Conservation (phyloP, 108 stramenopile genomes). For the Skeletonema menzelii region DNA sequence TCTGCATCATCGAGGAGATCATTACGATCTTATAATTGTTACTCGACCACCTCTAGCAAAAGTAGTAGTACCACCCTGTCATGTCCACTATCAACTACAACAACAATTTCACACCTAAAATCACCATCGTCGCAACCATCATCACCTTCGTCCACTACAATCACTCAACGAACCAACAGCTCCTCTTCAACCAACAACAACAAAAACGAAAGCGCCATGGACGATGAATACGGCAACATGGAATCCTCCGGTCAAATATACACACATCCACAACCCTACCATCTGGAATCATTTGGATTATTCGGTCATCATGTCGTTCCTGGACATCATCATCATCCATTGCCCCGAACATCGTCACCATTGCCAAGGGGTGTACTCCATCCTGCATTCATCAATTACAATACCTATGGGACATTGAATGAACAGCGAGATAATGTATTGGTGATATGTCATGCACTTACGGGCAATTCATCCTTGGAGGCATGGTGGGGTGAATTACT, state of each 20-base stretch:
- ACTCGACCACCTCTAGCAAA: neutral
- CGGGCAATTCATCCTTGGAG: conserved; percentile 92
- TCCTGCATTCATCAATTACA: conserved; percentile 85
- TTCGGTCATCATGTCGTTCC: conserved; percentile 29
- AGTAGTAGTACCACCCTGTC: neutral
- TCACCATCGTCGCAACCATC: neutral
- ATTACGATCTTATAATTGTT: neutral
- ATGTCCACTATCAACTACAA: neutral
- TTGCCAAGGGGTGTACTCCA: conserved; percentile 53
- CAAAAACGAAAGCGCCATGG: conserved; percentile 51
- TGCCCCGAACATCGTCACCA: neutral
- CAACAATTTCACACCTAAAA: neutral
- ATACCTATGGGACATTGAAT: conserved; percentile 91
- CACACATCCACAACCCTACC: conserved; percentile 56
- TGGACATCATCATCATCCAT: neutral
- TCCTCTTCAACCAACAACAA: conserved; percentile 1
- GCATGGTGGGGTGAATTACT: conserved; percentile 93
- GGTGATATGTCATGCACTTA: conserved; percentile 94
- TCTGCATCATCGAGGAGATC: neutral
- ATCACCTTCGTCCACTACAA: neutral
- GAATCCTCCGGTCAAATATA: conserved; percentile 72
- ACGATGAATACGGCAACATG: conserved; percentile 92
- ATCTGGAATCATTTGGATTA: conserved; percentile 57
- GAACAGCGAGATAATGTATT: conserved; percentile 81
- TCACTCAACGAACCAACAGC: neutral